These are phyloP conservation scores for Sugiyamaella japonica DNA, from an alignment of 1,139 yeast species.

Conservation along the genomic window DNA sequence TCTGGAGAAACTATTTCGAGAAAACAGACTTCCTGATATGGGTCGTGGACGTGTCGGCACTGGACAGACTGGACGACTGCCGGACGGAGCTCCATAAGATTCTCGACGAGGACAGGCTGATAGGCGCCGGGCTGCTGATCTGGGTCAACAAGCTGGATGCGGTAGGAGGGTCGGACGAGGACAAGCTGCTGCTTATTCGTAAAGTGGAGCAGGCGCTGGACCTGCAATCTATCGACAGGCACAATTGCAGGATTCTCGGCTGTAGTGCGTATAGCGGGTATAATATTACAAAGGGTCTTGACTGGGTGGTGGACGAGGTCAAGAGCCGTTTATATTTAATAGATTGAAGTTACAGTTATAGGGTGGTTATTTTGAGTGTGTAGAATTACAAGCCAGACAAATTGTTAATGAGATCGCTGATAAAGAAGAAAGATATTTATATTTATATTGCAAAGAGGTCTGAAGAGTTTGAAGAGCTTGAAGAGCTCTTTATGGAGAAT, in stretches of 20 bases:
- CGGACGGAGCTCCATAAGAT: slow-evolving; percentile 62
- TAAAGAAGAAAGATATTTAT: too few relatives aligned
- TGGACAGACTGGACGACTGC: slow-evolving; percentile 65
- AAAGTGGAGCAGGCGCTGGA: slow-evolving; percentile 34
- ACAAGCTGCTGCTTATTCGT: slow-evolving; percentile 42
- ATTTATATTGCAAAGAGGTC: too few relatives aligned
- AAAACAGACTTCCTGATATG: slow-evolving; percentile 81
- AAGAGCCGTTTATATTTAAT: slow-evolving; percentile 42
- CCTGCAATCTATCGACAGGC: slow-evolving; percentile 50
- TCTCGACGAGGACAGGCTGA: slow-evolving; percentile 63
- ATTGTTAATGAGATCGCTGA: too few relatives aligned
- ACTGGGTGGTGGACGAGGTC: slow-evolving; percentile 52
- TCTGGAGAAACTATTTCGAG: slow-evolving; percentile 92
- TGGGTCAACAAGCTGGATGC: slow-evolving; percentile 48
- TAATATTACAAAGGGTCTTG: slow-evolving; percentile 49
- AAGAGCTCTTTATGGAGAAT: too few relatives aligned
- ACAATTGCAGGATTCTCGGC: slow-evolving; percentile 43
- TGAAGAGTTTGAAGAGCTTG: too few relatives aligned
- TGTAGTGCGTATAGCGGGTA: slow-evolving; percentile 62
- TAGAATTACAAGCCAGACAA: too few relatives aligned
- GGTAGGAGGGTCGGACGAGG: slow-evolving; percentile 46
- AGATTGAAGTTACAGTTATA: slow-evolving; percentile 31
- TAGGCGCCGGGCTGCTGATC: slow-evolving; percentile 57
- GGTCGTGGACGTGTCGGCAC: slow-evolving; percentile 78
- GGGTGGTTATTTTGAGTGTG: neutral